Conservation (phyloP, 768 basidiomycete genomes). For the Amanita phalloides region DNA sequence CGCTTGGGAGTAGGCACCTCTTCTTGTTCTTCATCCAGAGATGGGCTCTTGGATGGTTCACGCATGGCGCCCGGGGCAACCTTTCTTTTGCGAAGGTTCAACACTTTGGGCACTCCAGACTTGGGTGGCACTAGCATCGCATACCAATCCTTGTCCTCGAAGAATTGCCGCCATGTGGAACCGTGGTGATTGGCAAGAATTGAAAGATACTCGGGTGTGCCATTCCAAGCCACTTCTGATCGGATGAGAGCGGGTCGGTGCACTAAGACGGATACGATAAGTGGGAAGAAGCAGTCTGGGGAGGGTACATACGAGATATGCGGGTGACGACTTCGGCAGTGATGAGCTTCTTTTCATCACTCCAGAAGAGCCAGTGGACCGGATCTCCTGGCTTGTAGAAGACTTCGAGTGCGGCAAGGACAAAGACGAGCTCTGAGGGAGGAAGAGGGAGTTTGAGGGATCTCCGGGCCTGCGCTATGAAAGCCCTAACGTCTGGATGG, state of each 20-base stretch:
- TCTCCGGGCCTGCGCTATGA: slow-evolving; percentile 31
- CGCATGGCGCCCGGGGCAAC: slow-evolving; percentile 15
- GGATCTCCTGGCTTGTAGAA: slow-evolving; percentile 43
- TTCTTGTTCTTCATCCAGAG: slow-evolving; percentile 16
- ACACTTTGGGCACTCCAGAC: slow-evolving; percentile 14
- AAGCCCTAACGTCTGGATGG: slow-evolving; percentile 36
- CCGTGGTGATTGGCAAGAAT: slow-evolving; percentile 24
- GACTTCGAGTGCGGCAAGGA: slow-evolving; percentile 51
- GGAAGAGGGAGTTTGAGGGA: slow-evolving; percentile 26
- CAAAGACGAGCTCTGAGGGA: slow-evolving; percentile 35
- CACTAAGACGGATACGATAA: slow-evolving; percentile 16
- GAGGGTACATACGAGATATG: slow-evolving; percentile 36
- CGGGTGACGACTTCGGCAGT: slow-evolving; percentile 45
- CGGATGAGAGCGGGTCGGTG: slow-evolving; percentile 27
- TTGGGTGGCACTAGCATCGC: slow-evolving; percentile 21
- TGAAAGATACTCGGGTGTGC: slow-evolving; percentile 26
- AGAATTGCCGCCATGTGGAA: slow-evolving; percentile 18
- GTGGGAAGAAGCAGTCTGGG: neutral
- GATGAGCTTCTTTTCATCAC: slow-evolving; percentile 30
- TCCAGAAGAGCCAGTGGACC: slow-evolving; percentile 60
- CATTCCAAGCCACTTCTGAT: slow-evolving; percentile 33
- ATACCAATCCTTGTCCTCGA: slow-evolving; percentile 22
- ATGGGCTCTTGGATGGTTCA: slow-evolving; percentile 15
- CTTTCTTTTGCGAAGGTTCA: slow-evolving; percentile 25
- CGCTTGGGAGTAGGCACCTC: slow-evolving; percentile 21